A percentile compares a stretch with the other conserved stretches of the same genome.
These are phyloP conservation scores for Penicillium palitans DNA, from an alignment of 2,329 filamentous ascomycete species.

Conservation along the genomic window DNA sequence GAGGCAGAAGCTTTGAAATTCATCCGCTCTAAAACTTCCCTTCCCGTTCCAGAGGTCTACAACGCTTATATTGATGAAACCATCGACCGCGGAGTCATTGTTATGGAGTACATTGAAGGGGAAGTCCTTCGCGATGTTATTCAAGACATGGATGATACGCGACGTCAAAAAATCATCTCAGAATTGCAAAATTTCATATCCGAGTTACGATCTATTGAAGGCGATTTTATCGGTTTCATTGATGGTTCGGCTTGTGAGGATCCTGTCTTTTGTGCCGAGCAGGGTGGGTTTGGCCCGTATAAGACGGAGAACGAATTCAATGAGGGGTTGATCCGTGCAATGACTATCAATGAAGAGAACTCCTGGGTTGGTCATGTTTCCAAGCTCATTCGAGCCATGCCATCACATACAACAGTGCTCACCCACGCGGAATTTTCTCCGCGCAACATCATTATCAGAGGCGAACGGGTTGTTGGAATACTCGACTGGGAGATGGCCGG, in stretches of 20 bases:
- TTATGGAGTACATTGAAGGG: not conserved
- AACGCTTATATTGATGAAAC: not conserved
- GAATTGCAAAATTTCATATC: not conserved
- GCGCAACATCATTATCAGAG: not conserved
- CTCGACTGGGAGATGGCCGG: not conserved
- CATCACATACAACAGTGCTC: not conserved
- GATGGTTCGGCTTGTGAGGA: not conserved
- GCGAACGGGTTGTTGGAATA: not conserved
- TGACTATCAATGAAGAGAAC: not conserved
- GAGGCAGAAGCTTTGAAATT: not conserved
- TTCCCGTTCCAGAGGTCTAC: not conserved
- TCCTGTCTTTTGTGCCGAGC: not conserved
- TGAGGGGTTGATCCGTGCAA: not conserved
- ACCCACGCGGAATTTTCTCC: not conserved
- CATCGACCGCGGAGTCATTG: not conserved
- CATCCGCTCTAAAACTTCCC: not conserved
- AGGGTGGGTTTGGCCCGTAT: not conserved
- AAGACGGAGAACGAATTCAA: not conserved
- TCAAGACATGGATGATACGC: not conserved
- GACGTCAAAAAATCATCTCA: not conserved
- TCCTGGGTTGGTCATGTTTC: not conserved
- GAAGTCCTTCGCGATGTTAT: not conserved
- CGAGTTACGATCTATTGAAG: not conserved
- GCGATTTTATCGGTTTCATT: not conserved
- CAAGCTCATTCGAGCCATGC: not conserved